phyloP scores from a whole-genome alignment of 2,329 filamentous ascomycete genomes.

The Fusarium zealandicum region DNA sequence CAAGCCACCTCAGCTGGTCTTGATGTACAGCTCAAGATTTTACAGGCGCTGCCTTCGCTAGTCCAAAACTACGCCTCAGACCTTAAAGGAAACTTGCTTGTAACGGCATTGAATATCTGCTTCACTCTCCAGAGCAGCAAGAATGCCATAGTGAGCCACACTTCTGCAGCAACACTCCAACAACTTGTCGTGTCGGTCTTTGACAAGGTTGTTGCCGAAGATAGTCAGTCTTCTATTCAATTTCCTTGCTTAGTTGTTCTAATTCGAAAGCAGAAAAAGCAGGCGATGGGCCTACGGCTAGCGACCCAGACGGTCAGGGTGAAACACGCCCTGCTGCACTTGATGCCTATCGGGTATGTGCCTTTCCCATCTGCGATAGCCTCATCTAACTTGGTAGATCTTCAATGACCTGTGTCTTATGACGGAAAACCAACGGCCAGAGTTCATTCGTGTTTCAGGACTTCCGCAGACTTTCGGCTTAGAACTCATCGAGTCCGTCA shows the following conservation, averaged over 20 bases:
- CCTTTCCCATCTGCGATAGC: background rate
- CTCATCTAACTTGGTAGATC: constrained; percentile 57
- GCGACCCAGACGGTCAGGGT: constrained; percentile 64
- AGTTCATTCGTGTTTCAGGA: constrained; percentile 80
- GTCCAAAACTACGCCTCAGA: constrained; percentile 89
- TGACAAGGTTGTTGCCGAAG: constrained; percentile 86
- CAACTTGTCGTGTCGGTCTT: constrained; percentile 93
- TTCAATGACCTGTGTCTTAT: constrained; percentile 91
- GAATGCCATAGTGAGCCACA: constrained; percentile 92
- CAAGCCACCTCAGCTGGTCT: constrained; percentile 82
- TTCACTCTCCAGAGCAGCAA: constrained; percentile 91
- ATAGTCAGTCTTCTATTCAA: constrained; percentile 62
- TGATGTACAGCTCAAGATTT: constrained; percentile 94
- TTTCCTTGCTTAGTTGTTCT: constrained; percentile 9
- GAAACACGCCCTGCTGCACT: constrained; percentile 77
- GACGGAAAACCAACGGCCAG: constrained; percentile 82
- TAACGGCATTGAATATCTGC: constrained; percentile 86
- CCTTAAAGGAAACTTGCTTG: constrained; percentile 80
- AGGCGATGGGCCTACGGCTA: constrained; percentile 64
- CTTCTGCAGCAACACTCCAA: constrained; percentile 93
- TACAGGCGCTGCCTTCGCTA: constrained; percentile 88
- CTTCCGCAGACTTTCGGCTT: constrained; percentile 85
- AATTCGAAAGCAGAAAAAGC: constrained; percentile 46
- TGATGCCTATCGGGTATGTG: constrained; percentile 77
- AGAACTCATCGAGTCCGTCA: constrained; percentile 88